Conservation (phyloP, 768 basidiomycete species). For the Suillus hirtellus region DNA sequence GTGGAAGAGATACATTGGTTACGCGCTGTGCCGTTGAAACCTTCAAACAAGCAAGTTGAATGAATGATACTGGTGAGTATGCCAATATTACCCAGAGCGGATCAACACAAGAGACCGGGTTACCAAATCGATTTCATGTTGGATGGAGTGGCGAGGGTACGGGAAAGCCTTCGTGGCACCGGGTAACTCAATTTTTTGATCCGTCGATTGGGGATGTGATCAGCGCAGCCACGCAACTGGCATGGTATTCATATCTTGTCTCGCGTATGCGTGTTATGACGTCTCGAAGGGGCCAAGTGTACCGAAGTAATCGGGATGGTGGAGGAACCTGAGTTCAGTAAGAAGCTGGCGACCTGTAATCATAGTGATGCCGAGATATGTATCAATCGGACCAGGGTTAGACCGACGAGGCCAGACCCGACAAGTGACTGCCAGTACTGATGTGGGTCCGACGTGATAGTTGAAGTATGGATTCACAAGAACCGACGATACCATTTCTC, state of each 20-base stretch:
- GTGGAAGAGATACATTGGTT: not conserved
- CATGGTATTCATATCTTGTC: not conserved
- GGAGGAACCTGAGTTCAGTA: not conserved
- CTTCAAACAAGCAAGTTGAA: conserved; percentile 1
- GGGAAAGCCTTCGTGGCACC: not conserved
- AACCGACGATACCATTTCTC: too few species aligned
- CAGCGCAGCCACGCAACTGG: not conserved
- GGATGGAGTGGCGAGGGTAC: not conserved
- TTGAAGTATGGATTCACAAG: not conserved
- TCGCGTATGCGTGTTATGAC: not conserved
- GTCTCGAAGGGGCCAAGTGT: not conserved
- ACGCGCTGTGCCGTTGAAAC: not conserved
- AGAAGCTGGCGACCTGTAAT: not conserved
- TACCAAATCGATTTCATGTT: not conserved
- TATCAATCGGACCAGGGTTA: not conserved
- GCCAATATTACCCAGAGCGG: not conserved
- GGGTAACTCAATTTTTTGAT: not conserved
- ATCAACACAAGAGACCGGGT: not conserved
- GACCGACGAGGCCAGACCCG: not conserved
- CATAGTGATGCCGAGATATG: not conserved
- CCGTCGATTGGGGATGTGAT: not conserved
- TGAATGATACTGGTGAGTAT: not conserved
- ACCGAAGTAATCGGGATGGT: conserved; percentile 1
- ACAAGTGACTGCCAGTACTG: not conserved
- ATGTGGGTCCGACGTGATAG: not conserved